These are phyloP conservation scores for Larix sibirica DNA, from an alignment of 83 land plant species.

Conservation along the genomic window DNA sequence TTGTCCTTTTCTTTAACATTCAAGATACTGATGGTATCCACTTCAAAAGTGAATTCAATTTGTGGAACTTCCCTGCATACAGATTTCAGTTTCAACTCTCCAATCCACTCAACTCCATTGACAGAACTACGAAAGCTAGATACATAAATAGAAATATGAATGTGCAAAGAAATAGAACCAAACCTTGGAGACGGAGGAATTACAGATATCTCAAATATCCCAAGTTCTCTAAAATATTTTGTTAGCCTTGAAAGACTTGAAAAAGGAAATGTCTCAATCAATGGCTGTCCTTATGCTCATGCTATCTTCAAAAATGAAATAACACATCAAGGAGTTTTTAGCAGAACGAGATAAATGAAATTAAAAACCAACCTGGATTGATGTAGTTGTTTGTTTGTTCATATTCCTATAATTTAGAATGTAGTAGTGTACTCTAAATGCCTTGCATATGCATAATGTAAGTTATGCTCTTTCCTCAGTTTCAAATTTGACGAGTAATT, in stretches of 20 bases:
- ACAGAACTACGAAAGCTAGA: background rate
- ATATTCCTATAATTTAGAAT: too few species aligned
- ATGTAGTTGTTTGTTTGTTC: constrained; percentile 69
- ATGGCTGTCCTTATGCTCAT: background rate
- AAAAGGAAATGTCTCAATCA: background rate
- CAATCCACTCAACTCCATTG: too few species aligned
- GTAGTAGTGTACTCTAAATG: too few species aligned
- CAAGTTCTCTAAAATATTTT: constrained; percentile 81
- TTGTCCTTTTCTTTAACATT: constrained; percentile 86
- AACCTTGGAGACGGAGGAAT: constrained; percentile 92
- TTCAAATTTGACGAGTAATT: too few species aligned
- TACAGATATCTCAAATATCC: constrained; percentile 82
- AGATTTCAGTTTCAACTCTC: background rate
- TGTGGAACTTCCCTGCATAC: constrained; percentile 78
- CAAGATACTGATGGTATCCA: constrained; percentile 86
- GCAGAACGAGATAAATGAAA: too few species aligned
- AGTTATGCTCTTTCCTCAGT: too few species aligned
- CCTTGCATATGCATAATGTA: too few species aligned
- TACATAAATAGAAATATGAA: background rate
- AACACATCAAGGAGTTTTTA: background rate
- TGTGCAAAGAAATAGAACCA: background rate
- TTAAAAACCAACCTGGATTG: constrained; percentile 59
- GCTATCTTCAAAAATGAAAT: background rate
- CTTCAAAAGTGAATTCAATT: constrained; percentile 89
- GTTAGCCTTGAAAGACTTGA: constrained; percentile 96